Evolutionary conservation across 306 rosid genomes (phyloP).

Genomic region (Castanopsis chinensis): DNA sequence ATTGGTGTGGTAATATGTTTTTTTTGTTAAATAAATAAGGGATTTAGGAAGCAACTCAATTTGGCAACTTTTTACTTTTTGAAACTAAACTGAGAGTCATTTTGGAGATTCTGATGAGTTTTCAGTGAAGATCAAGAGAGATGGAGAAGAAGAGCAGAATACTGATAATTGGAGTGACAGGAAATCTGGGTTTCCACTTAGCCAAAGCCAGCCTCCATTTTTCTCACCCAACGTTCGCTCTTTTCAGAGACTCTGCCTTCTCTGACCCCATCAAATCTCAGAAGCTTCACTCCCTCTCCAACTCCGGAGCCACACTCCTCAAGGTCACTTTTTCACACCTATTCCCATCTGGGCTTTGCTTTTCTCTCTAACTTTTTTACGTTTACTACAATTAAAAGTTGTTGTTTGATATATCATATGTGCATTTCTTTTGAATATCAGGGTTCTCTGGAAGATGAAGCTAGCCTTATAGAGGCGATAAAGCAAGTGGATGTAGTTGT

Average conservation of each 20-base stretch:
- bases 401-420: not conserved
- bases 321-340: conserved; percentile 25
- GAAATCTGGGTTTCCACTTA: conserved; percentile 53
- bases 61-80: no score
- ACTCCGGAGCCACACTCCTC: conserved; percentile 60
- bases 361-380: not conserved
- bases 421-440: conserved; percentile 7
- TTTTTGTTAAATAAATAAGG: no score
- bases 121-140: not conserved
- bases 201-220: conserved; percentile 53
- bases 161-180: conserved; percentile 67
- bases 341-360: not conserved
- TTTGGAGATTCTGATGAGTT: not conserved
- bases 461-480: conserved; percentile 55
- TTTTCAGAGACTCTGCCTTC: conserved; percentile 56
- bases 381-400: no score
- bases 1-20: no score
- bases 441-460: conserved; percentile 79
- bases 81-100: no score
- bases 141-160: conserved; percentile 55
- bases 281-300: conserved; percentile 50
- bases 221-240: conserved; percentile 75
- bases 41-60: no score
- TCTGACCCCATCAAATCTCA: conserved; percentile 50
- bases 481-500: conserved; percentile 79